Evolutionary conservation across 192 early-diverging fungal genomes (phyloP), one percentile per base, ranked within the genome.

Genomic region (Coemansia javaensis): DNA sequence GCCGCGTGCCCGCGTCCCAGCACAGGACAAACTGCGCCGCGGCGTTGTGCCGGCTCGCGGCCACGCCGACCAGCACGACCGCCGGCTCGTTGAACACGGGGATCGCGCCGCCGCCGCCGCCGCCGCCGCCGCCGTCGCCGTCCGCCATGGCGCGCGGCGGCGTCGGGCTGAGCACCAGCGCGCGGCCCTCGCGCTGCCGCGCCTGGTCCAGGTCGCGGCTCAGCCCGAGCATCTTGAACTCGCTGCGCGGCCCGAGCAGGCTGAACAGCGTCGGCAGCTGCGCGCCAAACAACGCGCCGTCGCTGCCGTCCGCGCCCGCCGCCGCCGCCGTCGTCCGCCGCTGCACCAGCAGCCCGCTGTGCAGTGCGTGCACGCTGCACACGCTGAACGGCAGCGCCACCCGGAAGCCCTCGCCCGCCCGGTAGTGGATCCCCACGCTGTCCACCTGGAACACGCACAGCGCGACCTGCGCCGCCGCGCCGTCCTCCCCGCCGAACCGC

Each of bases 201-300:
- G 44, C 31, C 13, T 43, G 44, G 23, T 64, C 44, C 24, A 54
- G 38, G 39, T 72, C 68, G 5, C 52, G 53, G 21, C 53, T 50
- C 8, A 73, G 31, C 7, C 69, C 69, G 16, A 73, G 52, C 62
- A 73, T 61, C 32, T 50, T 75, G 23, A 75, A 75, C 41, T 75
- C 65, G 35, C 59, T 42, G 10, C 54, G 63, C 8, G 65, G 59
- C 1, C 65, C 50, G 7, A 59, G 54, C 40, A 75, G 31, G 38
- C 71, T 67, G 48, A 75, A 75, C 31, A 67, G 46, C 14, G 48
- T 59, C 5, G 64, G 64, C 22, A 67, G 30, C 20, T 33, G 50
- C n/a, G 44, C 23, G 2, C 50, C 33, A 51, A 62, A 54, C 24
- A 36, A 11, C 25, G 47, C 47, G 21, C 17, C 24, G 12, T 60